phyloP scores from a whole-genome alignment of 768 basidiomycete genomes.

The Naganishia vishniacii region DNA sequence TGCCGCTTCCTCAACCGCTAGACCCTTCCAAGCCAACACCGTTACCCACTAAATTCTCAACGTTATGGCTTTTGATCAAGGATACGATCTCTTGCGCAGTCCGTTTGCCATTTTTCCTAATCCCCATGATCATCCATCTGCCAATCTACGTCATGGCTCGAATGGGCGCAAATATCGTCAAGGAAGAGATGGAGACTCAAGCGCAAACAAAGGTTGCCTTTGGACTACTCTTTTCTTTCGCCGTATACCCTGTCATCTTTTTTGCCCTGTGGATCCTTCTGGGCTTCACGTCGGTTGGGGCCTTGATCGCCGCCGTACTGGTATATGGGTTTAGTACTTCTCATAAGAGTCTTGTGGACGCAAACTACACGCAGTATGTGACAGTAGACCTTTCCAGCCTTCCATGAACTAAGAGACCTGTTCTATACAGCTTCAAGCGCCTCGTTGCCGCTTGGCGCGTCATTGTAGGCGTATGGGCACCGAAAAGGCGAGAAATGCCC shows the following conservation, averaged over 20 bases:
- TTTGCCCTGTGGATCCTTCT: constrained; percentile 78
- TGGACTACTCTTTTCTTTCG: constrained; percentile 64
- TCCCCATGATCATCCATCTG: constrained; percentile 64
- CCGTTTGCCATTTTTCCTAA: constrained; percentile 78
- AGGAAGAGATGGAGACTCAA: constrained; percentile 87
- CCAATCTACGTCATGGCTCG: constrained; percentile 73
- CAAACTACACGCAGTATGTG: constrained; percentile 72
- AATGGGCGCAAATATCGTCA: constrained; percentile 65
- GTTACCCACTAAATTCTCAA: constrained; percentile 75
- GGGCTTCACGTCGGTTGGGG: constrained; percentile 68
- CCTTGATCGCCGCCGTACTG: constrained; percentile 61
- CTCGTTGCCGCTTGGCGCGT: constrained; percentile 91
- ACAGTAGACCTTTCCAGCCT: background rate
- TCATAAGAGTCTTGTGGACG: constrained; percentile 79
- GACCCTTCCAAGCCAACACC: constrained; percentile 71
- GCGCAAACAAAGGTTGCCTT: constrained; percentile 95
- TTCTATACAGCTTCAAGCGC: constrained; percentile 63
- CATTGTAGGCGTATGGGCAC: constrained; percentile 90
- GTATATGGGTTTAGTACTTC: constrained; percentile 77
- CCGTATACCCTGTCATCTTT: constrained; percentile 80
- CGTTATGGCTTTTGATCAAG: constrained; percentile 68
- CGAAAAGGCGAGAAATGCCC: constrained; percentile 74
- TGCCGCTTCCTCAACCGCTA: constrained; percentile 76
- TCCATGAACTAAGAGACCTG: constrained; percentile 5
- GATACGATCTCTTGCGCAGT: constrained; percentile 67